Conservation (phyloP, 164 flowering plant species). For the Piper longum region DNA sequence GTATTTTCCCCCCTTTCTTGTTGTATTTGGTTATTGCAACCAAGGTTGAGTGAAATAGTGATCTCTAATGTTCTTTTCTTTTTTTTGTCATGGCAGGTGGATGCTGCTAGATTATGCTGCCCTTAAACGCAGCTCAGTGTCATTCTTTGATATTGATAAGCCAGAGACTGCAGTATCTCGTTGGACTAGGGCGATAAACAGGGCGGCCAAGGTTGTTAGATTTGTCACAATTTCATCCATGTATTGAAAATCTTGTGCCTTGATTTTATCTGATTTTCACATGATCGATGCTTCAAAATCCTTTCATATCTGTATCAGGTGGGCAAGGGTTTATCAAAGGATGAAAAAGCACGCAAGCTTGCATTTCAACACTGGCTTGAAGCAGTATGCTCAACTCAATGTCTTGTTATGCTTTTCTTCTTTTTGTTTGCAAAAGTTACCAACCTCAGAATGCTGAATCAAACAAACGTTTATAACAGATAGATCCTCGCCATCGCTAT, state of each 20-base stretch:
- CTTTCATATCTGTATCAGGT: conserved; percentile 33
- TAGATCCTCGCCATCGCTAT: conserved; percentile 95
- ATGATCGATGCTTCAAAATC: background rate
- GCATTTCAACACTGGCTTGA: conserved; percentile 98
- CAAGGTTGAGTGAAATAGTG: background rate
- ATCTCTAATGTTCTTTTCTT: background rate
- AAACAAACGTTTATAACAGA: conserved; percentile 23
- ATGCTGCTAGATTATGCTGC: conserved; percentile 66
- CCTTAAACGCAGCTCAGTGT: conserved; percentile 70
- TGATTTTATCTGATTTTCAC: no score
- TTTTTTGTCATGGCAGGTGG: conserved; percentile 19
- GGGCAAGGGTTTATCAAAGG: conserved; percentile 89
- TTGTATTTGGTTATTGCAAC: background rate
- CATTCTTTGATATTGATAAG: conserved; percentile 70
- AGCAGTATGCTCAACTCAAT: conserved; percentile 45
- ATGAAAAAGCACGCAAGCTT: conserved; percentile 75
- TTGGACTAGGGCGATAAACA: conserved; percentile 83
- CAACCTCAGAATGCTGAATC: no score
- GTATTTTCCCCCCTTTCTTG: conserved; percentile 15
- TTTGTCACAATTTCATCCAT: background rate
- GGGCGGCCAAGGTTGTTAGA: conserved; percentile 69
- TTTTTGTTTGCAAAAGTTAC: background rate
- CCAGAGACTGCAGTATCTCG: conserved; percentile 69
- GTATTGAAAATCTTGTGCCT: no score
- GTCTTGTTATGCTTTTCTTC: background rate